These are phyloP conservation scores for Trichocladium uniseriatum DNA, from an alignment of 495 filamentous ascomycete species.

Conservation along the genomic window DNA sequence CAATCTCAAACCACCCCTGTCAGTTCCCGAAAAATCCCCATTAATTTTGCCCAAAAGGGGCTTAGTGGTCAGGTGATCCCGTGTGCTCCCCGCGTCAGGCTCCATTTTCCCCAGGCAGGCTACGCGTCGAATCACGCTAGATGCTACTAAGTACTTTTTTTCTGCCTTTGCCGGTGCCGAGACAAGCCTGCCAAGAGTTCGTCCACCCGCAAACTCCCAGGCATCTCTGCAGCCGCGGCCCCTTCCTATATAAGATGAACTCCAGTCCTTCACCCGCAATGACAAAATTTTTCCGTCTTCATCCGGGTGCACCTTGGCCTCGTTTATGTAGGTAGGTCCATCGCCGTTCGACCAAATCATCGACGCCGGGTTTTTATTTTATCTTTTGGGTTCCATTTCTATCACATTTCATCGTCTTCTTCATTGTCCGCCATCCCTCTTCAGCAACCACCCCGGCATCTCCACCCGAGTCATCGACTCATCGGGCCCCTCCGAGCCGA, in stretches of 20 bases:
- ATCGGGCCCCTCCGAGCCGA: background rate
- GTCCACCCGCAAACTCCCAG: slow-evolving; percentile 15
- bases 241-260: slow-evolving; percentile 13
- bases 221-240: slow-evolving; percentile 22
- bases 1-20: background rate
- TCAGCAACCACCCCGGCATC: background rate
- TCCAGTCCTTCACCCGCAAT: slow-evolving; percentile 8
- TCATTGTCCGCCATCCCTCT: background rate
- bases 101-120: slow-evolving; percentile 8
- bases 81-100: slow-evolving; percentile 7
- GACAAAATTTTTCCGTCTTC: slow-evolving; percentile 11
- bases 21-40: background rate
- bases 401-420: slow-evolving; percentile 3
- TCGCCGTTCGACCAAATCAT: slow-evolving; percentile 12
- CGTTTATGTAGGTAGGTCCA: slow-evolving; percentile 17
- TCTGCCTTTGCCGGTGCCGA: slow-evolving; percentile 17
- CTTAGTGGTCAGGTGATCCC: slow-evolving; percentile 20
- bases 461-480: slow-evolving; percentile 1
- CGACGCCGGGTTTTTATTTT: background rate
- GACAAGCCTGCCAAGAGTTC: slow-evolving; percentile 1
- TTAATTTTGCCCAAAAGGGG: slow-evolving; percentile 5
- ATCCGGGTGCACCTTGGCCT: slow-evolving; percentile 6
- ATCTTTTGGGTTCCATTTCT: slow-evolving; percentile 8
- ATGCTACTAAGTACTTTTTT: slow-evolving; percentile 4
- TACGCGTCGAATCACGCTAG: slow-evolving; percentile 22